Conservation (phyloP, 768 basidiomycete species). For the Hortiboletus flavorubellus region DNA sequence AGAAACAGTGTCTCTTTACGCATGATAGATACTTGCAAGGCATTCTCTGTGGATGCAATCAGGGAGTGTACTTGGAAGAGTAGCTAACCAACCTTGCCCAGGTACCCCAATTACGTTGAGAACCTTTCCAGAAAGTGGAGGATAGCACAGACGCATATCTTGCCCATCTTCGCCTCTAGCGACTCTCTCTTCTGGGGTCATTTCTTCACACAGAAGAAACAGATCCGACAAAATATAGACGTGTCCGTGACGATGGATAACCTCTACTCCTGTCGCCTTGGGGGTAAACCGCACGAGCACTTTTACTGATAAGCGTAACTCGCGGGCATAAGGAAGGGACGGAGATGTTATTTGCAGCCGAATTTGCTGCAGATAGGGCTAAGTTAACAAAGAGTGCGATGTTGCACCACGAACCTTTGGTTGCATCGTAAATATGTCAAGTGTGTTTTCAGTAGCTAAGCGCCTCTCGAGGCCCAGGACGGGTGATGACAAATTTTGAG, state of each 20-base stretch:
- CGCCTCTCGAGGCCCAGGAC: slow-evolving; percentile 78
- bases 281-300: slow-evolving; percentile 78
- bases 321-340: slow-evolving; percentile 70
- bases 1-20: slow-evolving; percentile 79
- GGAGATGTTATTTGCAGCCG: slow-evolving; percentile 88
- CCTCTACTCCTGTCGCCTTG: slow-evolving; percentile 65
- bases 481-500: slow-evolving; percentile 51
- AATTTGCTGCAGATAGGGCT: slow-evolving; percentile 57
- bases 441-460: slow-evolving; percentile 69
- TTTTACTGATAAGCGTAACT: slow-evolving; percentile 68
- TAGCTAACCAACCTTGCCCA: slow-evolving; percentile 50
- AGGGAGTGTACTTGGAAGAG: slow-evolving; percentile 7
- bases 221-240: slow-evolving; percentile 90
- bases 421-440: slow-evolving; percentile 96
- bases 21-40: slow-evolving; percentile 78
- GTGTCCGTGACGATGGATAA: slow-evolving; percentile 75
- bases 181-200: slow-evolving; percentile 61
- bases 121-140: slow-evolving; percentile 93
- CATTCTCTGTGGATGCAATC: slow-evolving; percentile 51
- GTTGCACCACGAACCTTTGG: slow-evolving; percentile 59
- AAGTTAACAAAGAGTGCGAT: not conserved
- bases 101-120: slow-evolving; percentile 63
- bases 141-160: slow-evolving; percentile 93
- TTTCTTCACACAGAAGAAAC: slow-evolving; percentile 86
- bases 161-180: slow-evolving; percentile 51